Conservation (phyloP, 108 stramenopile genomes). For the Ochromonas danica region DNA sequence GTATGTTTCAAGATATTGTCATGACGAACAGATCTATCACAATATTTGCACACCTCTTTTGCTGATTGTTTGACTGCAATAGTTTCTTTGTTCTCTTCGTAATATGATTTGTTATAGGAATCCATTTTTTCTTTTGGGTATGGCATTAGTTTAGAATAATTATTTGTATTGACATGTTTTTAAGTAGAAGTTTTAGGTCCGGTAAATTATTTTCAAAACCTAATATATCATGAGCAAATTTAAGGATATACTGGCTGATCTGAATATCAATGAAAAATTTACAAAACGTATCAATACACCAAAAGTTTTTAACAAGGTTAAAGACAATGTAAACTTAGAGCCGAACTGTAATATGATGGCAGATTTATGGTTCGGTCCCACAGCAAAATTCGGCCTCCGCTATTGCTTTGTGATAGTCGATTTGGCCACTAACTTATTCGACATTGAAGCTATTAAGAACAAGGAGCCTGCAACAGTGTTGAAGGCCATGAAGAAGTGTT, state of each 20-base stretch:
- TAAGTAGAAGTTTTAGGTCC: too few relatives aligned
- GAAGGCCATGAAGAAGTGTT: background rate
- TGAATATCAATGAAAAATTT: constrained; percentile 26
- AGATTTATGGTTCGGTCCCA: background rate
- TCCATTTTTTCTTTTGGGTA: too few relatives aligned
- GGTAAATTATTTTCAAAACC: too few relatives aligned
- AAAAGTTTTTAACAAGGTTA: background rate
- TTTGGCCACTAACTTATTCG: constrained; percentile 2
- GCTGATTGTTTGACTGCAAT: too few relatives aligned
- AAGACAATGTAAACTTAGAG: background rate
- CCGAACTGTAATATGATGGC: constrained; percentile 4
- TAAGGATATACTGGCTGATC: background rate
- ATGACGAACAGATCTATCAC: too few relatives aligned
- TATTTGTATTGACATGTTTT: too few relatives aligned
- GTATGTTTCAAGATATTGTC: too few relatives aligned
- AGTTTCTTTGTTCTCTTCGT: too few relatives aligned
- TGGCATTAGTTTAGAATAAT: too few relatives aligned
- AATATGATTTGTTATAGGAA: too few relatives aligned
- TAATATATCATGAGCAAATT: background rate
- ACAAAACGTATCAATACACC: background rate
- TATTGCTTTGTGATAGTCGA: constrained; percentile 8
- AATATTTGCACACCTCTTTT: too few relatives aligned
- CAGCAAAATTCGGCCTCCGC: background rate
- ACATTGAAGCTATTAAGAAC: background rate
- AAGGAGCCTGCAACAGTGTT: background rate